Evolutionary conservation across 805 yeast genomes (phyloP), one percentile per base, ranked within the genome.

Genomic region (Nakazawaea wickerhamii): DNA sequence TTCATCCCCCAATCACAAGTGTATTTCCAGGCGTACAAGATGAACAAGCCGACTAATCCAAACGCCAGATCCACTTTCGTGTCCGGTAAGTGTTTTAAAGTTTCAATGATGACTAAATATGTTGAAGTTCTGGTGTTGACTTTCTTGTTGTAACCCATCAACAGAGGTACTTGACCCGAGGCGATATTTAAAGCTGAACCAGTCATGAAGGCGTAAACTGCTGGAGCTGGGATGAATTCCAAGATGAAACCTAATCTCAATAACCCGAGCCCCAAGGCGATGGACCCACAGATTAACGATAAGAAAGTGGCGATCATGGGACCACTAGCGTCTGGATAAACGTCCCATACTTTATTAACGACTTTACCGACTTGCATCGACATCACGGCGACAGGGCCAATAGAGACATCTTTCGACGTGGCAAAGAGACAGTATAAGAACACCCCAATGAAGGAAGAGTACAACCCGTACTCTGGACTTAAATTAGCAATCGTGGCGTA

Each of bases 311-410:
- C 97, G 60, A 90, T 84, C 38, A 72, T 71, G 1, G 90, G 87
- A 3, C 79, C 84, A 4, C 63, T 46, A 27, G 61, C 58, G 50
- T 38, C 59, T 0, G 77, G 71, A 48, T 71, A 68, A 46, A 68
- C 73, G 10, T 52, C 66, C 48, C 76, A 75, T 9, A 89, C 93
- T 38, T 69, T 67, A 21, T 77, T 71, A 43, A 90, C 71, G 43
- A 86, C 88, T 59, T 82, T 85, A 38, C 90, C 81, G 27, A 86
- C 88, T 59, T 88, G 90, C 50, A 79, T 61, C 13, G 95, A 84
- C 95, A 90, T 89, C 44, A 90, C 97, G 10, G 97, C 97, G 28
- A 90, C 97, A 9, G 97, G 97, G 21, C 97, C 97, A 54, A 90
- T 89, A 47, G 95, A 84, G 30, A 90, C 95, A 70, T 90, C 97